These are phyloP conservation scores for Lipomyces kockii DNA, from an alignment of 805 yeast species.

Conservation along the genomic window DNA sequence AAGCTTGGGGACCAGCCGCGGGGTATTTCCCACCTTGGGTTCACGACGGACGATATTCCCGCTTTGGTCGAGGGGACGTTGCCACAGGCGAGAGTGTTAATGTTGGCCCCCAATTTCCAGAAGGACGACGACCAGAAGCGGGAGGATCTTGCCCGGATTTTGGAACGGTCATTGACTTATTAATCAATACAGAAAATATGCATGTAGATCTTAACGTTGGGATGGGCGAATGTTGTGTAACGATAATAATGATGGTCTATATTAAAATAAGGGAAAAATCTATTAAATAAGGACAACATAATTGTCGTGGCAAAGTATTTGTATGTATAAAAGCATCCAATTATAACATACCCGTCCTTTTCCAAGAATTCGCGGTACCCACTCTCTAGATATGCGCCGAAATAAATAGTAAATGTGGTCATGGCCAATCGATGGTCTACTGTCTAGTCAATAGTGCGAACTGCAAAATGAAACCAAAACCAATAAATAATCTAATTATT, in stretches of 20 bases:
- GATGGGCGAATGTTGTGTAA: too few species aligned
- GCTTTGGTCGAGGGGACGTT: constrained; percentile 48
- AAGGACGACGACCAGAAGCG: constrained; percentile 42
- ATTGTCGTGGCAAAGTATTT: neutral
- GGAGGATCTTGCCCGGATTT: constrained; percentile 40
- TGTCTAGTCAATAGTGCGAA: neutral
- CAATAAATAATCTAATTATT: neutral
- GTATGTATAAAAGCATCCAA: neutral
- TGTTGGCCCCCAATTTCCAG: constrained; percentile 45
- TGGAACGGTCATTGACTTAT: constrained; percentile 41
- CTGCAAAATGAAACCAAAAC: neutral
- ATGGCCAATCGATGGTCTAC: neutral
- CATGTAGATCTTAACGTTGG: neutral
- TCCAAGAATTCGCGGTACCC: neutral
- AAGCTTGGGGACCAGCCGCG: constrained; percentile 47
- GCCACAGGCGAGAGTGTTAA: constrained; percentile 49
- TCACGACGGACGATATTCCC: constrained; percentile 43
- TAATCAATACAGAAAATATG: constrained; percentile 13
- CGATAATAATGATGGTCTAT: too few species aligned
- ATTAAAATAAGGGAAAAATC: neutral
- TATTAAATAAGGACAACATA: neutral
- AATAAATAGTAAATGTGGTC: neutral
- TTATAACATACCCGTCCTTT: neutral
- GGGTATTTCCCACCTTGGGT: constrained; percentile 47
- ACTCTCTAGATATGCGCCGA: neutral